Evolutionary conservation across 176 grass and related monocot genomes (phyloP), one percentile per base, ranked within the genome.

Genomic region (Lolium multiflorum): DNA sequence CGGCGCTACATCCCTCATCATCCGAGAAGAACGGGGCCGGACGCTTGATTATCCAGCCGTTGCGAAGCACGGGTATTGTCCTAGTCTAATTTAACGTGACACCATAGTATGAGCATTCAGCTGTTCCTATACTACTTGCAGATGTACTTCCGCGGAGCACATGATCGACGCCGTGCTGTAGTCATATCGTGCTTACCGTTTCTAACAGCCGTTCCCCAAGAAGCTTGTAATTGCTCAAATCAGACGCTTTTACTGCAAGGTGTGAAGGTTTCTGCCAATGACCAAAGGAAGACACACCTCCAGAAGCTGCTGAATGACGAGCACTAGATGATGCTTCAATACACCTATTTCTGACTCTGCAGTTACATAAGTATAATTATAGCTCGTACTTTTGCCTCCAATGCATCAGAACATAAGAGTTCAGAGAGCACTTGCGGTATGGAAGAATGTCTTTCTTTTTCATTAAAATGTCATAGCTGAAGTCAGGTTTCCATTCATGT

Each of bases 221-320:
- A 67, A 86, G 71, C 80, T 99, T 99, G 82, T 96, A 96, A 90
- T 92, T 83, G 46, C 84, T 80, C 76, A 89, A 51, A 81, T 96
- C 92, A 84, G 60, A 65, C 21, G 46, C 84, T 70, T 88, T 88
- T 85, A 58, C 22, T 20, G 74, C 22, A 15, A 63, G 51, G 48
- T 80, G 67, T 83, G 88, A 86, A 88, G 65, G 72, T 17, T 43
- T 78, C 21, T 85, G 85, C 57, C 80, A 88, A 65, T 92, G 89
- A 39, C 87, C 90, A 92, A 84, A 91, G 71, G 88, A 86, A 87
- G 86, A 91, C 16, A 76, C n/a, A 52, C 86, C 77, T 76, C 65
- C 70, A 70, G 72, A 70, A 86, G 77, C 31, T 82, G 67, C 68
- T 70, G 91, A 80, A 73, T 87, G 86, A 55, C 24, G 41, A 57